Percentiles rank a stretch among this genome's conserved stretches.
Evolutionary conservation across 1,284 basidiomycete genomes (phyloP).

Genomic region (Cryptococcus sp.): DNA sequence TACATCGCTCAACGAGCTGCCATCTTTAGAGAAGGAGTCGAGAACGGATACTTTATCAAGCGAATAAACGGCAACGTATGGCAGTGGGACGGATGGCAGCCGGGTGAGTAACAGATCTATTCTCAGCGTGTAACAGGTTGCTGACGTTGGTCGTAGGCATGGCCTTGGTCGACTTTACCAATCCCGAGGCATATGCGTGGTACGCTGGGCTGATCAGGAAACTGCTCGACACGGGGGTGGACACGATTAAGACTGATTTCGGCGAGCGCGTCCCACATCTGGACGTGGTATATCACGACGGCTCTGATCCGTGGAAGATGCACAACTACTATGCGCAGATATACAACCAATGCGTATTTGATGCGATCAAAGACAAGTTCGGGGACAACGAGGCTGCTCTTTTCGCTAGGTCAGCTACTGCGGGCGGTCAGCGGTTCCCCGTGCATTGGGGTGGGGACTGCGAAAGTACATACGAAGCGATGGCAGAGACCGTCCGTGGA

Average conservation of each 20-base stretch:
- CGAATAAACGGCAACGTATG: conserved; percentile 67
- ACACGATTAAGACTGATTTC: conserved; percentile 66
- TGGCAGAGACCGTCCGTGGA: conserved; percentile 71
- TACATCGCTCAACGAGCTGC: conserved; percentile 62
- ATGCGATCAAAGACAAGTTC: conserved; percentile 61
- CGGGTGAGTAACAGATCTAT: conserved; percentile 2
- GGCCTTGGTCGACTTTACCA: conserved; percentile 69
- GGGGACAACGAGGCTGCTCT: conserved; percentile 68
- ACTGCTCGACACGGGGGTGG: conserved; percentile 69
- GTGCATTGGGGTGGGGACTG: conserved; percentile 70
- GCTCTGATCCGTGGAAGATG: conserved; percentile 61
- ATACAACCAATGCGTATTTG: conserved; percentile 71
- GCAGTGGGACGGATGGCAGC: conserved; percentile 58
- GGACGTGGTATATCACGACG: conserved; percentile 64
- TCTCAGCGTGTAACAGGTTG: not conserved
- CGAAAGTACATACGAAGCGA: conserved; percentile 73
- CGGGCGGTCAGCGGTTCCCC: conserved; percentile 66
- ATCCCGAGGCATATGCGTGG: conserved; percentile 68
- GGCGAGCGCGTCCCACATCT: conserved; percentile 66
- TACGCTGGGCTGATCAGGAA: conserved; percentile 63
- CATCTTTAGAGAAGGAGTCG: conserved; percentile 67
- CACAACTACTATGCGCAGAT: conserved; percentile 61
- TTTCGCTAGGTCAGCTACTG: conserved; percentile 66
- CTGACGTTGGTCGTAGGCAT: conserved; percentile 51
- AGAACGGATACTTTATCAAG: conserved; percentile 69